phyloP scores from a whole-genome alignment of 257 asterid genomes.

The Solanum virginianum region DNA sequence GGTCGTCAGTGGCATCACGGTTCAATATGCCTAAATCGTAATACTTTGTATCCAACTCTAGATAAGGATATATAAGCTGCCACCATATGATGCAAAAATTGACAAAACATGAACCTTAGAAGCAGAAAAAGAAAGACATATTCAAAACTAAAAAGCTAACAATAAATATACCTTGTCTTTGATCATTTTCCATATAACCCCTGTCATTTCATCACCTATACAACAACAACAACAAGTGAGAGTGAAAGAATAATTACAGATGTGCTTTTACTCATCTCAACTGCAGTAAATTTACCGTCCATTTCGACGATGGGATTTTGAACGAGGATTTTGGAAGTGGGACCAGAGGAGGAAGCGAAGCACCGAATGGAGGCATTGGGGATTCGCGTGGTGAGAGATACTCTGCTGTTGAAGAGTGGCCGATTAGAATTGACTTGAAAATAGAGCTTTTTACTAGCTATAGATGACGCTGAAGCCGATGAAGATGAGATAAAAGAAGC shows the following conservation, averaged over 20 bases:
- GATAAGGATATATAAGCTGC: slow-evolving; percentile 77
- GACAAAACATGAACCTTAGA: background rate
- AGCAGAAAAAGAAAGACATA: background rate
- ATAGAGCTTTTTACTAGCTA: slow-evolving; percentile 13
- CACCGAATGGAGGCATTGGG: slow-evolving; percentile 43
- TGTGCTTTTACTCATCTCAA: background rate
- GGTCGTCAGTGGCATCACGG: slow-evolving; percentile 82
- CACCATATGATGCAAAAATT: background rate
- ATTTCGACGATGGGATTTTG: slow-evolving; percentile 86
- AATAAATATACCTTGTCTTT: slow-evolving; percentile 57
- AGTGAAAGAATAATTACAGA: background rate
- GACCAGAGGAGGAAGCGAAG: slow-evolving; percentile 22
- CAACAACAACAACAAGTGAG: background rate
- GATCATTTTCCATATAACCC: slow-evolving; percentile 77
- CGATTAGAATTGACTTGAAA: slow-evolving; percentile 5
- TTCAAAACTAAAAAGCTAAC: background rate
- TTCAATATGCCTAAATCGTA: slow-evolving; percentile 73
- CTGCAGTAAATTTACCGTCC: slow-evolving; percentile 45
- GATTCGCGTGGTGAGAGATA: slow-evolving; percentile 15
- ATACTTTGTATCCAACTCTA: slow-evolving; percentile 82
- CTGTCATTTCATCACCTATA: slow-evolving; percentile 90
- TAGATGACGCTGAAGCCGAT: slow-evolving; percentile 13
- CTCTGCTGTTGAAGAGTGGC: slow-evolving; percentile 3
- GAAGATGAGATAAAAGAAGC: slow-evolving; percentile 17
- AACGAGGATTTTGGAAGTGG: slow-evolving; percentile 39